Percentiles rank a stretch among this genome's conserved stretches.
Evolutionary conservation across 1,139 yeast species (phyloP).

Genomic region (Hansenula anomala): DNA sequence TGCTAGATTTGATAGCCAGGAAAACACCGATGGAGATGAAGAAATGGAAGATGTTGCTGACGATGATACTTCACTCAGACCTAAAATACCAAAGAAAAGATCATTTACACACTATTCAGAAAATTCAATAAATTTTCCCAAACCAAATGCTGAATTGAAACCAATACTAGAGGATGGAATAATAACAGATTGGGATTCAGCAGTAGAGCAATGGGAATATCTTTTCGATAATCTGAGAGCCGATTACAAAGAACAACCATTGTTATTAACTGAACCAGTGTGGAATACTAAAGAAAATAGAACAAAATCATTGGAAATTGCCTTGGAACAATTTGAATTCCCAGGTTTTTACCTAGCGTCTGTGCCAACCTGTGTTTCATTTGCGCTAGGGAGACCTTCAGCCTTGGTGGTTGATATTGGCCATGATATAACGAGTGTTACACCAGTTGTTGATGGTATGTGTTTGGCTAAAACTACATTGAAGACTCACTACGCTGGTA

Average conservation of each 20-base stretch:
- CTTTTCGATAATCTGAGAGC: constrained; percentile 45
- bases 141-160: constrained; percentile 45
- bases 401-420: constrained; percentile 94
- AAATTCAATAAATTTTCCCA: constrained; percentile 51
- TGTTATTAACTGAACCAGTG: constrained; percentile 77
- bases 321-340: constrained; percentile 67
- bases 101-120: constrained; percentile 39
- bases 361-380: constrained; percentile 84
- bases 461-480: constrained; percentile 69
- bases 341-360: constrained; percentile 88
- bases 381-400: constrained; percentile 90
- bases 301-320: constrained; percentile 65
- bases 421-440: constrained; percentile 74
- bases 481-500: constrained; percentile 66
- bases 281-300: constrained; percentile 78
- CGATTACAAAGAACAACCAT: constrained; percentile 65
- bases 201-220: constrained; percentile 60
- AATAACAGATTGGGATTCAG: constrained; percentile 71
- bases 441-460: constrained; percentile 93
- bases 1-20: constrained; percentile 32
- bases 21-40: constrained; percentile 27
- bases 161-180: constrained; percentile 59
- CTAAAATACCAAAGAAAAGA: constrained; percentile 15
- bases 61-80: constrained; percentile 23
- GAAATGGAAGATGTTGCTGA: constrained; percentile 25